Evolutionary conservation across 768 basidiomycete species (phyloP), one percentile per base, ranked within the genome.

Genomic region (Boletus tylopilopsis): DNA sequence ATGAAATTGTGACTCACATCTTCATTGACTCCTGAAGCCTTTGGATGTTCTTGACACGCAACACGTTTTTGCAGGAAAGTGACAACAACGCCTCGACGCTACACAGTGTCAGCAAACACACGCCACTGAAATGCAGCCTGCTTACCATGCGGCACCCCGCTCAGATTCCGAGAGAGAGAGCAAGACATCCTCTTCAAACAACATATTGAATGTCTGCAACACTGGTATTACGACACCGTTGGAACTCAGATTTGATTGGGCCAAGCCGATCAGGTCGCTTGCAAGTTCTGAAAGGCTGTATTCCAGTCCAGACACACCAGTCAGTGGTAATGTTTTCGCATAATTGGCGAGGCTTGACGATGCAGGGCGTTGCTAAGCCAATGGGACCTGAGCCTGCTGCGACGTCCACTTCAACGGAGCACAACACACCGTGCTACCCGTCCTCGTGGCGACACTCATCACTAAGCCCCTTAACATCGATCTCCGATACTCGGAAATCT

Each of bases 191-290:
- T 76, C 81, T 59, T 90, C 86, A 7, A 93, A 73, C 24, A 97
- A 68, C 23, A 85, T 67, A 53, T 83, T 82, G 47, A 91, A 79
- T 2, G 85, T 84, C 59, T 89, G 84, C 51, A 96, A 67, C 11
- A 87, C 76, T 0, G 95, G 94, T n/a, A 96, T 74, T 34, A 95
- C 84, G 24, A 90, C 71, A 10, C 76, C 70, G 61, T 96, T 97
- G 9, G 78, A 76, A 12, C 73, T 66, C 32, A 81, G 57, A 53
- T 85, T 80, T 29, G 71, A 58, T 50, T 76, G 75, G 1, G 76
- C 81, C 49, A 81, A 74, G 5, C 64, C 63, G 21, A 84, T 52
- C 30, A 94, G 75, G 62, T 90, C 84, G 7, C 69, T 64, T 15
- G 79, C 70, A 12, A 93, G 71, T n/a, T 66, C 62, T 10, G 72